Evolutionary conservation across 805 yeast genomes (phyloP), one percentile per base, ranked within the genome.

Genomic region (Isabelozyma heimii): DNA sequence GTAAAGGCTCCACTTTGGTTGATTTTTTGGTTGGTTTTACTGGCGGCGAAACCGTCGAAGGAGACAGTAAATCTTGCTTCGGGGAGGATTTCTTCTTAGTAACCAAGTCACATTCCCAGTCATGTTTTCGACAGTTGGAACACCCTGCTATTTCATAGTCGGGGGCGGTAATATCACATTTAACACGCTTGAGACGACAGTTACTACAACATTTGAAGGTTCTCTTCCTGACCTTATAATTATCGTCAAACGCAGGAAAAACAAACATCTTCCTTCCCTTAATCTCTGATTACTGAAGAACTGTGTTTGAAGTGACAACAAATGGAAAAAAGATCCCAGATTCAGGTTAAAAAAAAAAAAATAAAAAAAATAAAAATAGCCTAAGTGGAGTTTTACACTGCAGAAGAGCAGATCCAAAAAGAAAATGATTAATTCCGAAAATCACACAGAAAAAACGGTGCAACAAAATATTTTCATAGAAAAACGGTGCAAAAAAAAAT

Each of bases 201-300:
- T 50, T 57, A 26, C 61, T 53, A 48, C 74, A 69, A 53, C 72
- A 67, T 42, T 62, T 60, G 52, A 66, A 69, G 12, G 70, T 60
- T 17, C 74, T 51, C 52, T 68, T 67, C 37, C 74, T 50, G 10
- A 69, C 57, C 52, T 63, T 65, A 53, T 66, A 69, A 53, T 61
- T 67, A 40, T 61, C 51, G 48, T 69, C 62, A 45, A 67, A 65
- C 14, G 72, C 74, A 8, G 74, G 74, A 45, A 69, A 69, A 12
- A 66, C 72, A 53, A 59, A 62, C 73, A 67, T 66, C 13, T 38
- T 5, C 12, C 13, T 38, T 5, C 12, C 8, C 14, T 12, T n/a
- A 8, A 8, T n/a, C 5, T 8, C 6, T n/a, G 37, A 12, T 20
- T 20, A 20, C 6, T 20, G 24, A 20, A 20, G 24, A 20, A 20